Evolutionary conservation across 2,329 filamentous ascomycete genomes (phyloP).

Genomic region (Rutstroemia sp.): DNA sequence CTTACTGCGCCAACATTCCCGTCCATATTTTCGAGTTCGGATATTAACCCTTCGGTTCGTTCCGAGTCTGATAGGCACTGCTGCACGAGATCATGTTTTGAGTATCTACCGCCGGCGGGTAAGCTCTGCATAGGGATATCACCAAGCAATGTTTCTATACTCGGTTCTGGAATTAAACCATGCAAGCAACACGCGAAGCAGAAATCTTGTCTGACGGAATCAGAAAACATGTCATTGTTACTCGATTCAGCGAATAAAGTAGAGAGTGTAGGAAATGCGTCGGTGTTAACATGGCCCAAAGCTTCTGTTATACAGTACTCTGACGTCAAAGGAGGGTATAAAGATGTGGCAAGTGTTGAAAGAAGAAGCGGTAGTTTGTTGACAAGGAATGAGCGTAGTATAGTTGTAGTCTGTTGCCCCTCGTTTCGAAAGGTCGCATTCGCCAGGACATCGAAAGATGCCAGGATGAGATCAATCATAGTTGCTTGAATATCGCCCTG

Average conservation of each 20-base stretch:
- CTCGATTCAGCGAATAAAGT: slow-evolving; percentile 53
- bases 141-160: slow-evolving; percentile 72
- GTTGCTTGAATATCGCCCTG: slow-evolving; percentile 71
- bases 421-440: slow-evolving; percentile 74
- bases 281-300: slow-evolving; percentile 53
- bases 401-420: slow-evolving; percentile 51
- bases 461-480: slow-evolving; percentile 75
- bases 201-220: slow-evolving; percentile 71
- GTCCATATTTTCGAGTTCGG: slow-evolving; percentile 81
- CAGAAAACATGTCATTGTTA: slow-evolving; percentile 47
- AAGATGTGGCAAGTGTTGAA: slow-evolving; percentile 45
- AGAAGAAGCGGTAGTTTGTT: slow-evolving; percentile 61
- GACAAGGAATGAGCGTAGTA: slow-evolving; percentile 81
- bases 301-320: slow-evolving; percentile 61
- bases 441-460: slow-evolving; percentile 82
- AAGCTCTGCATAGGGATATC: slow-evolving; percentile 77
- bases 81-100: slow-evolving; percentile 69
- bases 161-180: slow-evolving; percentile 69
- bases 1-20: slow-evolving; percentile 85
- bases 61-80: slow-evolving; percentile 73
- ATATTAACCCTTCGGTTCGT: slow-evolving; percentile 66
- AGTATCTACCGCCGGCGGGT: slow-evolving; percentile 65
- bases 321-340: slow-evolving; percentile 50
- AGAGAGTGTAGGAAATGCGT: slow-evolving; percentile 56
- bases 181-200: slow-evolving; percentile 87